Conservation (phyloP, 1,139 yeast species). For the Taiozyma onychis region DNA sequence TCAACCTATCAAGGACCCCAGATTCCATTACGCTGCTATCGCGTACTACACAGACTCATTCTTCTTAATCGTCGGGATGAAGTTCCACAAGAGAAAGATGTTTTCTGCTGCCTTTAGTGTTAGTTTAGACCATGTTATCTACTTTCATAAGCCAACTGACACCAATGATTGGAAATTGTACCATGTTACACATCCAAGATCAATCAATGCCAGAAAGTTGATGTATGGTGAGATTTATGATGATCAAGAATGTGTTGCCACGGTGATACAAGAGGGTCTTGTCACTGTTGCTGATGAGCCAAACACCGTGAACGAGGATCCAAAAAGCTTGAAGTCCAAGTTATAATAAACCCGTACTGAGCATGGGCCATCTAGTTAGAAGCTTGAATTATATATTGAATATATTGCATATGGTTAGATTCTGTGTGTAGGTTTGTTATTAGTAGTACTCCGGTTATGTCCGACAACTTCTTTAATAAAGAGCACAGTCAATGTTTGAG, state of each 20-base stretch:
- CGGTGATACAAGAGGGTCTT: slow-evolving; percentile 65
- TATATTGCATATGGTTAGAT: too few relatives aligned
- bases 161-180: slow-evolving; percentile 51
- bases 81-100: slow-evolving; percentile 36
- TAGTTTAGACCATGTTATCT: slow-evolving; percentile 62
- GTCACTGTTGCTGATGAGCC: slow-evolving; percentile 23
- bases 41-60: slow-evolving; percentile 60
- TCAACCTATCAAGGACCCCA: slow-evolving; percentile 30
- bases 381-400: too few relatives aligned
- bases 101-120: slow-evolving; percentile 44
- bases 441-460: too few relatives aligned
- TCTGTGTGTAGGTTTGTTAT: too few relatives aligned
- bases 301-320: not conserved
- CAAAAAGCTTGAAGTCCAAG: not conserved
- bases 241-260: slow-evolving; percentile 54
- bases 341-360: not conserved
- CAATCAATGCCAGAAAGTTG: slow-evolving; percentile 50
- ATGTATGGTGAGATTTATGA: slow-evolving; percentile 56
- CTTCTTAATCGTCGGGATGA: slow-evolving; percentile 44
- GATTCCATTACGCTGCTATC: slow-evolving; percentile 51
- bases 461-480: too few relatives aligned
- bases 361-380: too few relatives aligned
- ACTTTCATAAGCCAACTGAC: slow-evolving; percentile 56
- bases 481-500: too few relatives aligned
- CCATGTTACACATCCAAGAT: slow-evolving; percentile 44